Evolutionary conservation across 768 basidiomycete genomes (phyloP).

Genomic region (Kwoniella mangroviensis): DNA sequence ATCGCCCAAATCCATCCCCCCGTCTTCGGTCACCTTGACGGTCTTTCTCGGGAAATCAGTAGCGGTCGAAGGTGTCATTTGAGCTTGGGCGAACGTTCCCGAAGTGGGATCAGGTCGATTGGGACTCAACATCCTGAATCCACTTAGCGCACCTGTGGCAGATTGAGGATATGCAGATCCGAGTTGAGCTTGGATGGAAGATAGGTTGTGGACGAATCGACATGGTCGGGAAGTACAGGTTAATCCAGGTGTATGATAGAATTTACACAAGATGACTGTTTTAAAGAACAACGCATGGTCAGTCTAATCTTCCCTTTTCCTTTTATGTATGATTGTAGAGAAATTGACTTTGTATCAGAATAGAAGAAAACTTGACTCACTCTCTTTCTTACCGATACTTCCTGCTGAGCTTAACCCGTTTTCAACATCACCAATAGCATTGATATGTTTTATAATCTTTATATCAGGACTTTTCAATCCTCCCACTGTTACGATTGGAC

Average conservation of each 20-base stretch:
- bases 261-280: constrained; percentile 55
- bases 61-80: constrained; percentile 20
- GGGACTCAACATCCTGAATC: constrained; percentile 6
- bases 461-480: constrained; percentile 13
- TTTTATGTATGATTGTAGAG: no score
- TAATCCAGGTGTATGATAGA: constrained; percentile 55
- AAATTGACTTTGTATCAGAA: neutral
- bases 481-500: neutral
- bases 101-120: constrained; percentile 33
- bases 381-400: constrained; percentile 27
- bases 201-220: constrained; percentile 55
- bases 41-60: constrained; percentile 2
- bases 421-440: neutral
- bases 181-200: neutral
- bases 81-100: constrained; percentile 50
- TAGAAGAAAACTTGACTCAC: constrained; percentile 5
- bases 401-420: constrained; percentile 5
- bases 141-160: neutral
- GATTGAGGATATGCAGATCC: neutral
- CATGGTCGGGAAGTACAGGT: constrained; percentile 57
- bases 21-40: constrained; percentile 18
- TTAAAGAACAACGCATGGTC: neutral
- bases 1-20: constrained; percentile 19
- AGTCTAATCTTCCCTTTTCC: no score
- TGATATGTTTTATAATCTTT: constrained; percentile 6